A percentile compares a stretch with the other conserved stretches of the same genome.
Conservation (phyloP, 2,329 filamentous ascomycete species). For the Scorias spongiosa region DNA sequence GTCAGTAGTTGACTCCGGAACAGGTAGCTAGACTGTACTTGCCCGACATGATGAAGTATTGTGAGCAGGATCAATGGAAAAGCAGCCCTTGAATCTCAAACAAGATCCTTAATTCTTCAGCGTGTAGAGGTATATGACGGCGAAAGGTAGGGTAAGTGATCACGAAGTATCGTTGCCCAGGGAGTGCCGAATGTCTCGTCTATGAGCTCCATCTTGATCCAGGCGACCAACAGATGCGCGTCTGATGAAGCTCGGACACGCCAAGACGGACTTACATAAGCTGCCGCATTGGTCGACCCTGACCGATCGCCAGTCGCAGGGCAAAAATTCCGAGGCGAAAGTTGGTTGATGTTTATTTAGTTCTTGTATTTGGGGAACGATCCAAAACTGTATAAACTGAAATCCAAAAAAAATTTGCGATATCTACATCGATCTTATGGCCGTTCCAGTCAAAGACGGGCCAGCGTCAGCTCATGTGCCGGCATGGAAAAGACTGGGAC, state of each 20-base stretch:
- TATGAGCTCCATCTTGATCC: neutral
- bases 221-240: neutral
- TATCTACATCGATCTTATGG: too few relatives aligned
- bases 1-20: neutral
- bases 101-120: too few relatives aligned
- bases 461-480: slow-evolving; percentile 23
- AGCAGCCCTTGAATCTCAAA: too few relatives aligned
- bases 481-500: slow-evolving; percentile 45
- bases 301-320: neutral
- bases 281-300: neutral
- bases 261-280: neutral
- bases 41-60: slow-evolving; percentile 16
- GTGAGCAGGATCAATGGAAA: neutral
- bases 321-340: neutral
- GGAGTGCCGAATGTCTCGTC: too few relatives aligned
- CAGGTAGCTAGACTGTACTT: slow-evolving; percentile 11
- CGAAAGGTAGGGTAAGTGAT: too few relatives aligned
- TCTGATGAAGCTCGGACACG: neutral
- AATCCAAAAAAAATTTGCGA: too few relatives aligned
- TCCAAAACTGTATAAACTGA: too few relatives aligned
- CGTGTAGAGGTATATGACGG: too few relatives aligned
- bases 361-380: too few relatives aligned
- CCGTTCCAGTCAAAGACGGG: too few relatives aligned
- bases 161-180: too few relatives aligned
- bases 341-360: neutral